Conservation (phyloP, 2,329 filamentous ascomycete genomes). For the Chaetomiaceae sp. region DNA sequence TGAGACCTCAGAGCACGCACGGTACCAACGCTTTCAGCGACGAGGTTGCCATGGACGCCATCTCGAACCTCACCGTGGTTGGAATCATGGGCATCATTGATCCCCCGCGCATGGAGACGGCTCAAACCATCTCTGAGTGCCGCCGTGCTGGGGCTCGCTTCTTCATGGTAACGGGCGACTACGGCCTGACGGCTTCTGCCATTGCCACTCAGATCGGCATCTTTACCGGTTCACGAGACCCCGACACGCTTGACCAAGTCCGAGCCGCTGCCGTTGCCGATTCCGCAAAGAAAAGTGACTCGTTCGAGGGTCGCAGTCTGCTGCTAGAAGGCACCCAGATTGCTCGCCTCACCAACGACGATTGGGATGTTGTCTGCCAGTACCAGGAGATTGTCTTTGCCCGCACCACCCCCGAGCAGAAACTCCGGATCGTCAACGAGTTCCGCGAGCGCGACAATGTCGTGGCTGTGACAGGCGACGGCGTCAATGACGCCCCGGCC, state of each 20-base stretch:
- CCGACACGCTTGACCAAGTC: slow-evolving; percentile 3
- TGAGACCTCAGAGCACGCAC: neutral
- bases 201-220: slow-evolving; percentile 50
- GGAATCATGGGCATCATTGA: slow-evolving; percentile 50
- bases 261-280: neutral
- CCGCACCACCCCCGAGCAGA: slow-evolving; percentile 62
- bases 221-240: slow-evolving; percentile 5
- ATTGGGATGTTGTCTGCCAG: slow-evolving; percentile 41
- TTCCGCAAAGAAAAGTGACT: neutral
- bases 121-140: slow-evolving; percentile 48
- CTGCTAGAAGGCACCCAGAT: slow-evolving; percentile 52
- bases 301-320: slow-evolving; percentile 22
- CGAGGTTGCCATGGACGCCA: neutral
- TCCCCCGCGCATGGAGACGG: slow-evolving; percentile 60
- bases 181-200: slow-evolving; percentile 52
- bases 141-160: slow-evolving; percentile 52
- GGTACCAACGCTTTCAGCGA: slow-evolving; percentile 7
- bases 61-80: slow-evolving; percentile 49
- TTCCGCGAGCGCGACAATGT: slow-evolving; percentile 45
- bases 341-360: slow-evolving; percentile 44
- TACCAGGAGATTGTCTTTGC: slow-evolving; percentile 61
- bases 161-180: slow-evolving; percentile 59
- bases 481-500: slow-evolving; percentile 61
- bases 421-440: slow-evolving; percentile 59
- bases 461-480: slow-evolving; percentile 68